phyloP scores from a whole-genome alignment of 495 filamentous ascomycete species.

The Ramalina peruviana region DNA sequence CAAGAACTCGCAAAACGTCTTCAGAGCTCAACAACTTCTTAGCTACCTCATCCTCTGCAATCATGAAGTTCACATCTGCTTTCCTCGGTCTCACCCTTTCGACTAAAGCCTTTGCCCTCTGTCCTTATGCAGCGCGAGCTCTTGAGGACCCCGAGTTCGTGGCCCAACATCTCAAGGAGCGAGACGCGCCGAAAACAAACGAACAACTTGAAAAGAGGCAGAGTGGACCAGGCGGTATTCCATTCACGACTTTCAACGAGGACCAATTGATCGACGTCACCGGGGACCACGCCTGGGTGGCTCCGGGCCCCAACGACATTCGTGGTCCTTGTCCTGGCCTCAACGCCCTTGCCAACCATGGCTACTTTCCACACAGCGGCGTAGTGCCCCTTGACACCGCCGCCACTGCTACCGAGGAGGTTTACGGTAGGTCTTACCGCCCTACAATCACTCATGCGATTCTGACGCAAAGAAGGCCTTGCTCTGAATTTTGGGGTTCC shows the following conservation, averaged over 20 bases:
- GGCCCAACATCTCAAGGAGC: not conserved
- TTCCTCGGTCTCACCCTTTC: not conserved
- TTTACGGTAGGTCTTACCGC: slow-evolving; percentile 16
- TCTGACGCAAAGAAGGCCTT: slow-evolving; percentile 1
- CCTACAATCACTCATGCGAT: not conserved
- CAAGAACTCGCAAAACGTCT: not conserved
- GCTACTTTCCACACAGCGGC: slow-evolving; percentile 35
- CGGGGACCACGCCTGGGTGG: slow-evolving; percentile 15
- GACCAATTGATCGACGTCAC: slow-evolving; percentile 15
- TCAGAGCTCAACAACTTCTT: not conserved
- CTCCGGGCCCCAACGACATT: slow-evolving; percentile 14
- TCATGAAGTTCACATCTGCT: slow-evolving; percentile 3
- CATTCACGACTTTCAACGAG: slow-evolving; percentile 12
- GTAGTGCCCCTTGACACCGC: slow-evolving; percentile 12
- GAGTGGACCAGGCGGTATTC: slow-evolving; percentile 1
- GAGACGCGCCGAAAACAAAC: not conserved
- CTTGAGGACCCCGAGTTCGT: slow-evolving; percentile 3
- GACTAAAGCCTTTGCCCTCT: not conserved
- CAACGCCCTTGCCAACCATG: slow-evolving; percentile 38
- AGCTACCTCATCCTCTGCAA: not conserved
- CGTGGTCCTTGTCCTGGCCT: slow-evolving; percentile 37
- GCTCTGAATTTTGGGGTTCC: slow-evolving; percentile 2
- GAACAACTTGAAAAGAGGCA: slow-evolving; percentile 3
- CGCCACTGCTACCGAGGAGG: slow-evolving; percentile 2
- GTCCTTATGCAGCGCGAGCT: slow-evolving; percentile 5